A percentile compares a stretch with the other conserved stretches of the same genome.
Evolutionary conservation across 2,329 filamentous ascomycete genomes (phyloP).

Genomic region (Diaporthe eres): DNA sequence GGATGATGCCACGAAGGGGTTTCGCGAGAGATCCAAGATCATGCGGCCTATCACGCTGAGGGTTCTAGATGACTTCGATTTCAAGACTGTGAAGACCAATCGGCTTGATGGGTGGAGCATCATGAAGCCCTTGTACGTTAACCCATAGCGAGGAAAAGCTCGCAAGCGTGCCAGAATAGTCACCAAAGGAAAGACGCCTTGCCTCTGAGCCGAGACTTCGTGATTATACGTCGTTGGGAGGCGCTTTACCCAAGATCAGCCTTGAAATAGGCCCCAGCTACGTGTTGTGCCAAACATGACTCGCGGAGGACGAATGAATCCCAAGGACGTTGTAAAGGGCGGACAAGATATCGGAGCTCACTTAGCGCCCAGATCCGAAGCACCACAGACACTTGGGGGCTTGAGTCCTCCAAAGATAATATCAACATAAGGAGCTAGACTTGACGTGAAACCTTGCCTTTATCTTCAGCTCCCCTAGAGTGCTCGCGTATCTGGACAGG

Average conservation of each 20-base stretch:
- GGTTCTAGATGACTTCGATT: conserved; percentile 55
- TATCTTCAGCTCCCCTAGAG: not conserved
- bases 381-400: not conserved
- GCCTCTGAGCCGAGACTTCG: not conserved
- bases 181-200: not conserved
- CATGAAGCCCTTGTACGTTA: conserved; percentile 54
- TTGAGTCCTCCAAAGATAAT: not conserved
- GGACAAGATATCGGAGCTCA: not conserved
- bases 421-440: not conserved
- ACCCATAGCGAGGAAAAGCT: conserved; percentile 51
- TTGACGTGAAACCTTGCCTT: not conserved
- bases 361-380: not conserved
- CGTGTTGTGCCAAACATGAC: not conserved
- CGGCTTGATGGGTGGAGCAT: conserved; percentile 48
- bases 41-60: conserved; percentile 56
- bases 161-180: not conserved
- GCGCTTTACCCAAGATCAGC: not conserved
- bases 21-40: conserved; percentile 40
- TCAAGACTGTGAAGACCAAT: conserved; percentile 47
- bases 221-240: too few relatives aligned
- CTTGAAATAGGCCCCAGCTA: not conserved
- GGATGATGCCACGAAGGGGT: conserved; percentile 46
- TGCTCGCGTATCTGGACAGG: not conserved
- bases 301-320: not conserved
- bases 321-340: not conserved